A percentile compares a stretch with the other conserved stretches of the same genome.
Evolutionary conservation across 2,329 filamentous ascomycete species (phyloP).

Genomic region (Biscogniauxia sp.): DNA sequence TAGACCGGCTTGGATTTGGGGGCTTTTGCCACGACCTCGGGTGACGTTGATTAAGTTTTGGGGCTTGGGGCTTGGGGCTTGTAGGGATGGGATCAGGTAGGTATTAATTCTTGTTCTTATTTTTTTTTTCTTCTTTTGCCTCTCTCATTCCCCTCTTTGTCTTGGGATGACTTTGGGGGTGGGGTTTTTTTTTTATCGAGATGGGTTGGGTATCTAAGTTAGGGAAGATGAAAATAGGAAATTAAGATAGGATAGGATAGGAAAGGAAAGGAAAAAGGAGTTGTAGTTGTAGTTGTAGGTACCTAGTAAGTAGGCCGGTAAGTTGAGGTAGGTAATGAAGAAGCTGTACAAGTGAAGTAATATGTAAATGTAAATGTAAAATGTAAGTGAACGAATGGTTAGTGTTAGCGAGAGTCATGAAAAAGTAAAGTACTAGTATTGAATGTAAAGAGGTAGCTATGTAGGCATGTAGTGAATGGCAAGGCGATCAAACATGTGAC

Average conservation of each 20-base stretch:
- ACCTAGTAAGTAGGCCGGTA: too few relatives aligned
- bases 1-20: neutral
- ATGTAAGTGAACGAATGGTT: neutral
- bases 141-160: neutral
- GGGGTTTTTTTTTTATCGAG: neutral
- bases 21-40: neutral
- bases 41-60: neutral
- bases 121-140: too few relatives aligned
- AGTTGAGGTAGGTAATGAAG: neutral
- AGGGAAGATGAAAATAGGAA: slow-evolving; percentile 1
- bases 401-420: neutral
- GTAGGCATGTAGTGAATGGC: slow-evolving; percentile 10
- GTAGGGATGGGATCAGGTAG: neutral
- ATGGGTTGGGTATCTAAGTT: neutral
- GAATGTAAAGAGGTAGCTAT: neutral
- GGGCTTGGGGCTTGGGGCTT: neutral
- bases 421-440: neutral
- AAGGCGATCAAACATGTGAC: slow-evolving; percentile 2
- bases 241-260: too few relatives aligned
- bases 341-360: too few relatives aligned
- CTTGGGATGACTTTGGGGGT: neutral
- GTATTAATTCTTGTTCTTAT: too few relatives aligned
- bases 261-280: too few relatives aligned
- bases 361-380: too few relatives aligned
- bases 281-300: too few relatives aligned